Conservation (phyloP, 2,329 filamentous ascomycete genomes). For the Aspergillus alliaceus region DNA sequence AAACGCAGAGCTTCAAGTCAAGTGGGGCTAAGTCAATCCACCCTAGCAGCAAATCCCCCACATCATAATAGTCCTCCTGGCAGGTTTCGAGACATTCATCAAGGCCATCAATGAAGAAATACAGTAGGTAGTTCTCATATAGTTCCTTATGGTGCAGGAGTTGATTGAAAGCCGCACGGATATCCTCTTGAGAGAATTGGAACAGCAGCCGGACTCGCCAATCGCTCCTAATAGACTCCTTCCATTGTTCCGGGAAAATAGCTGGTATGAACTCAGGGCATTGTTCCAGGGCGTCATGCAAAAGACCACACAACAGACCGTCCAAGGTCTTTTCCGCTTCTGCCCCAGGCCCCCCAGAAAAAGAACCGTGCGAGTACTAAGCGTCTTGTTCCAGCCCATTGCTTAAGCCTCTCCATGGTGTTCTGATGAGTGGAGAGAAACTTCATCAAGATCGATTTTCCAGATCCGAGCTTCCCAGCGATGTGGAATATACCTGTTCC, state of each 20-base stretch:
- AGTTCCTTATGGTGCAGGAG: neutral
- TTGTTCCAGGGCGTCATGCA: constrained; percentile 37
- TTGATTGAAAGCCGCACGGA: neutral
- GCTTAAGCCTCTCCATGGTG: constrained; percentile 26
- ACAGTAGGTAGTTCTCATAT: constrained; percentile 8
- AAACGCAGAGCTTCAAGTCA: neutral
- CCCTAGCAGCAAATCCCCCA: neutral
- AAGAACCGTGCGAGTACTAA: constrained; percentile 40
- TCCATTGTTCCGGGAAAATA: constrained; percentile 14
- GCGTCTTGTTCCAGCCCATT: constrained; percentile 34
- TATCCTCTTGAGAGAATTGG: neutral
- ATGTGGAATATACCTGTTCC: constrained; percentile 47
- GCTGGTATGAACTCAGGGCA: constrained; percentile 30
- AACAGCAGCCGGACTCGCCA: neutral
- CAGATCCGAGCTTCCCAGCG: constrained; percentile 48
- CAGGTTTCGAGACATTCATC: constrained; percentile 15
- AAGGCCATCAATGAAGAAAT: constrained; percentile 21
- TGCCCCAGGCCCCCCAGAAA: constrained; percentile 45
- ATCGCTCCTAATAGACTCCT: neutral
- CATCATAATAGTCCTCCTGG: constrained; percentile 10
- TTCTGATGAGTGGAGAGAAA: constrained; percentile 33
- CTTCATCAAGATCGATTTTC: constrained; percentile 52
- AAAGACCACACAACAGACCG: constrained; percentile 39
- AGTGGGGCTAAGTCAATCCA: neutral
- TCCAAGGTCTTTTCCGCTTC: constrained; percentile 42